phyloP scores from a whole-genome alignment of 2,329 filamentous ascomycete genomes.

The Sporothrix dimorphospora region DNA sequence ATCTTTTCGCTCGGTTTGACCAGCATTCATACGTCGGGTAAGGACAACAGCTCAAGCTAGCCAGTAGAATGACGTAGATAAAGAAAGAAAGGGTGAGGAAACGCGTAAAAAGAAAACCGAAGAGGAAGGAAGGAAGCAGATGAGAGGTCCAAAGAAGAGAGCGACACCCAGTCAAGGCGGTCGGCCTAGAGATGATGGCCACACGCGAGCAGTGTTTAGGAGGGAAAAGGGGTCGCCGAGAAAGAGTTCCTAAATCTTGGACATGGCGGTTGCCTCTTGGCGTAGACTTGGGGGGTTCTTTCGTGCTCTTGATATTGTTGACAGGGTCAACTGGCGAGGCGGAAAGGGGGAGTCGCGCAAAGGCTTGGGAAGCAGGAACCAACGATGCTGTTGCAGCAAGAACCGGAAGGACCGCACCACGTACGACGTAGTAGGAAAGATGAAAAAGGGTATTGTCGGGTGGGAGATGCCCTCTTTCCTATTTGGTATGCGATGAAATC shows the following conservation, averaged over 20 bases:
- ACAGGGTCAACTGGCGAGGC: background rate
- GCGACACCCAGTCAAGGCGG: slow-evolving; percentile 30
- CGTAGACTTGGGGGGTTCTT: slow-evolving; percentile 16
- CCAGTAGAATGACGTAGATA: background rate
- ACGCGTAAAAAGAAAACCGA: background rate
- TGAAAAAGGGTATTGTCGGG: background rate
- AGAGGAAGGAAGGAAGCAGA: background rate
- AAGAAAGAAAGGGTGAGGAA: background rate
- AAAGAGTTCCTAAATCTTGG: slow-evolving; percentile 37
- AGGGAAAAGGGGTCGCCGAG: slow-evolving; percentile 33
- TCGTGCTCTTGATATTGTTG: background rate
- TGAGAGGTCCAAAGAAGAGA: background rate
- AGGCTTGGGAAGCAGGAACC: slow-evolving; percentile 7
- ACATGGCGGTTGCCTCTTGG: slow-evolving; percentile 36
- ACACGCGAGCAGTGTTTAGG: slow-evolving; percentile 6
- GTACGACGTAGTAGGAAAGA: slow-evolving; percentile 5
- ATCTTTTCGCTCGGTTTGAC: slow-evolving; percentile 1
- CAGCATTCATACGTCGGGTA: slow-evolving; percentile 28
- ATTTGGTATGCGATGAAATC: background rate
- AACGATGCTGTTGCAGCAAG: background rate
- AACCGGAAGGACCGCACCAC: background rate
- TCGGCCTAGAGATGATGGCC: slow-evolving; percentile 26
- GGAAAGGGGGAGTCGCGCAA: background rate
- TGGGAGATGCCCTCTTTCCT: background rate
- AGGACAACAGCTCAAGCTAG: background rate